A percentile compares a stretch with the other conserved stretches of the same genome.
Evolutionary conservation across 306 rosid genomes (phyloP).

Genomic region (Gastrolobium bilobum): DNA sequence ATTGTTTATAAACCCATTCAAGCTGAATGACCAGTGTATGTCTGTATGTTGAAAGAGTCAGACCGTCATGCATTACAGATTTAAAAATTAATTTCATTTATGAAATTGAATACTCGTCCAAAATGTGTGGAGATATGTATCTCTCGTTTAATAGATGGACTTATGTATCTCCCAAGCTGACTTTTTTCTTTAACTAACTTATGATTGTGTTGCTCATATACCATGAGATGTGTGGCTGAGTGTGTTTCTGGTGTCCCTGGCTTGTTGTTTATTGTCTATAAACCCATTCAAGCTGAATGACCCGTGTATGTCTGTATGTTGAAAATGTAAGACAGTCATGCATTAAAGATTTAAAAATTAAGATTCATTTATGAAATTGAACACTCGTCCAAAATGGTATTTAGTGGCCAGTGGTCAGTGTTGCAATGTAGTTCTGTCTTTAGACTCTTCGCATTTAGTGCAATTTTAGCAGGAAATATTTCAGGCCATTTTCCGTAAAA

Average conservation of each 20-base stretch:
- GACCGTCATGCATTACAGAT: neutral
- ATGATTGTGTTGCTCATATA: too few species aligned
- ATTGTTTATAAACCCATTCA: neutral
- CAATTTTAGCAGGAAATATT: neutral
- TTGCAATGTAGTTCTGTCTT: neutral
- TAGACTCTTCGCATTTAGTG: neutral
- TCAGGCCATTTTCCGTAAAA: slow-evolving; percentile 12
- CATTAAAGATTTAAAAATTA: neutral
- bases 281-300: neutral
- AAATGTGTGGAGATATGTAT: too few species aligned
- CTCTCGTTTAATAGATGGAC: too few species aligned
- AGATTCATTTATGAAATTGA: slow-evolving; percentile 15
- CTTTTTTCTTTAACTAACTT: too few species aligned
- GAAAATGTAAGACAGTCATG: slow-evolving; percentile 2
- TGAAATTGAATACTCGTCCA: neutral
- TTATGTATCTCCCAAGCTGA: too few species aligned
- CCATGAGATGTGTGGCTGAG: too few species aligned
- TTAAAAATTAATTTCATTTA: neutral
- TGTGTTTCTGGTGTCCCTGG: too few species aligned
- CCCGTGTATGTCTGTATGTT: neutral
- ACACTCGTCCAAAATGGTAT: neutral
- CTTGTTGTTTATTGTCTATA: slow-evolving; percentile 7
- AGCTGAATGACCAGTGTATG: neutral
- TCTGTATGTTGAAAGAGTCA: slow-evolving; percentile 18
- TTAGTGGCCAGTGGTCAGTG: neutral